These are phyloP conservation scores for Arthroderma sp. DNA, from an alignment of 2,329 filamentous ascomycete genomes.

Conservation along the genomic window DNA sequence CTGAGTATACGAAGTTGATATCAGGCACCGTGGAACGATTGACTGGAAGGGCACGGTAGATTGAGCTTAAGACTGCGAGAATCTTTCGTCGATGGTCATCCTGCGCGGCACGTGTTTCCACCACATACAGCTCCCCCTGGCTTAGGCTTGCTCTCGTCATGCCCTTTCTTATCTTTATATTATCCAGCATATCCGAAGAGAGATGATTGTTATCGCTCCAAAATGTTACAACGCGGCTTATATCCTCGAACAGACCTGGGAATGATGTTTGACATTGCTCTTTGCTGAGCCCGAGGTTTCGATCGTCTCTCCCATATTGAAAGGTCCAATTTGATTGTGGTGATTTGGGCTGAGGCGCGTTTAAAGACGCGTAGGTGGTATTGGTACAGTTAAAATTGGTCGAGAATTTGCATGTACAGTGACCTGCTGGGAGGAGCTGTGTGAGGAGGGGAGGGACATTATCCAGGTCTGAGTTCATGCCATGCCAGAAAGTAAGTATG, in stretches of 20 bases:
- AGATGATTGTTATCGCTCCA: constrained; percentile 19
- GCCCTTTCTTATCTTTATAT: constrained; percentile 17
- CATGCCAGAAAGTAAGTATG: constrained; percentile 12
- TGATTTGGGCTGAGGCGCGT: constrained; percentile 7
- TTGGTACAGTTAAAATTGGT: constrained; percentile 27
- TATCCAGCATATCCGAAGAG: constrained; percentile 17
- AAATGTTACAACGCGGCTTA: constrained; percentile 18
- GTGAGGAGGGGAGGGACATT: constrained; percentile 25
- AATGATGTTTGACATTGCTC: constrained; percentile 22
- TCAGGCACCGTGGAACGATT: constrained; percentile 27
- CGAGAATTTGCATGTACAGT: constrained; percentile 26
- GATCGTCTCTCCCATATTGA: constrained; percentile 20
- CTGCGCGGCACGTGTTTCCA: constrained; percentile 18
- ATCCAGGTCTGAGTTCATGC: constrained; percentile 25
- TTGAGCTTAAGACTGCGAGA: constrained; percentile 32
- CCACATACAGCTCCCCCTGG: constrained; percentile 21
- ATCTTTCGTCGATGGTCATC: constrained; percentile 28
- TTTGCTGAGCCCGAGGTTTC: constrained; percentile 17
- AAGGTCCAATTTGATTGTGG: constrained; percentile 18
- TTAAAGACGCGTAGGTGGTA: constrained; percentile 16
- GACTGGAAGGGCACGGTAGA: constrained; percentile 35
- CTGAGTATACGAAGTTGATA: constrained; percentile 35
- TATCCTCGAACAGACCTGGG: constrained; percentile 25
- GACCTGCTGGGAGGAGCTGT: constrained; percentile 27
- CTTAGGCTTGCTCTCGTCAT: constrained; percentile 25